These are phyloP conservation scores for Fraxinus americana DNA, from an alignment of 257 asterid genomes.

Conservation along the genomic window DNA sequence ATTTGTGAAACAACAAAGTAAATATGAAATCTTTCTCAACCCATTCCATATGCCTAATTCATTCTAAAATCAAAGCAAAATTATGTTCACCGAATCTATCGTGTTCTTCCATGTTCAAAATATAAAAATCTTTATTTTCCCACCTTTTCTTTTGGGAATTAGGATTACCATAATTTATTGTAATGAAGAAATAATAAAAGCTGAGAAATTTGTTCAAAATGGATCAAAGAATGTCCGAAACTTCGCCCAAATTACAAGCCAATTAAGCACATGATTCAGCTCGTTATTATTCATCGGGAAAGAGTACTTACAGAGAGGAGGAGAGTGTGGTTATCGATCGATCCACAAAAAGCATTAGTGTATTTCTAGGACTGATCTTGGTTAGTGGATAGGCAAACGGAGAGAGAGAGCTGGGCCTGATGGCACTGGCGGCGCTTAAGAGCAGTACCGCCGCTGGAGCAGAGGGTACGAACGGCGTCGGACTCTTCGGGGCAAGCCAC, in stretches of 20 bases:
- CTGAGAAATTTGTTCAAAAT: background rate
- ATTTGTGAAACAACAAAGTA: background rate
- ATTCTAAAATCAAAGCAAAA: background rate
- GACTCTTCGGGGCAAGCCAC: constrained; percentile 67
- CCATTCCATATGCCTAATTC: background rate
- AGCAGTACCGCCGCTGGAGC: constrained; percentile 89
- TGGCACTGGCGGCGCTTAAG: constrained; percentile 86
- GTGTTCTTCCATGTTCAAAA: background rate
- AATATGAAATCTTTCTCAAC: background rate
- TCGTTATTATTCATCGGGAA: background rate
- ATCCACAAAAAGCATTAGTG: background rate
- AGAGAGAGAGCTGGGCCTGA: constrained; percentile 69
- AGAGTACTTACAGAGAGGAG: background rate
- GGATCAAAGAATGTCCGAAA: background rate
- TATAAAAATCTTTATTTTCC: background rate
- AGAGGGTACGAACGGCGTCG: constrained; percentile 74
- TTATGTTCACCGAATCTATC: background rate
- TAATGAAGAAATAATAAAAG: background rate
- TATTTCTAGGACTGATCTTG: constrained; percentile 39
- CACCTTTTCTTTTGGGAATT: background rate
- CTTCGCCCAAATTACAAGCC: background rate
- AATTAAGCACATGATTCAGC: background rate
- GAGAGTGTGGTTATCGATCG: constrained; percentile 10
- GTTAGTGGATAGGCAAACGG: constrained; percentile 60
- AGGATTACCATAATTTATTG: background rate